Evolutionary conservation across 345 rosid species (phyloP), one percentile per base, ranked within the genome.

Genomic region (Arabis alpina): DNA sequence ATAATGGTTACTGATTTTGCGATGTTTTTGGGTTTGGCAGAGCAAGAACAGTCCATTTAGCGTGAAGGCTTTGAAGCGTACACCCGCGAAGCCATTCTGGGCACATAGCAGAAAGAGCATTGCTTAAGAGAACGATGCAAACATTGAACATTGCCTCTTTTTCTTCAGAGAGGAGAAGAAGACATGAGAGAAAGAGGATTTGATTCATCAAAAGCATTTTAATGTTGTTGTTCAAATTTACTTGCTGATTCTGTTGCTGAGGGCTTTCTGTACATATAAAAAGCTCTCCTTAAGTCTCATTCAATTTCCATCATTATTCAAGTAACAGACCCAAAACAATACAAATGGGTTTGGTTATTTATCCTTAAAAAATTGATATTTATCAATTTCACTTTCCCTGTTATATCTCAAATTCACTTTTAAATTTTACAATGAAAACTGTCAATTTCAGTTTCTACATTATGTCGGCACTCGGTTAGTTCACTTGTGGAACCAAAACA

Each of bases 21-120:
- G 53, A 11, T 55, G 52, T 41, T 76, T 49, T 23, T 8, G 8
- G 30, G 13, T 72, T 75, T 56, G 11, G 73, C 92, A 91, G 99
- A 87, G 97, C 86, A 91, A 88, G 90, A 71, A 79, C 80, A 94
- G 80, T 51, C 96, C 98, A 0, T 24, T 94, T 39, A 82, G 80
- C 30, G 86, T 94, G 40, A 85, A 88, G 85, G 97, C 97, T 16
- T 37, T 84, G 44, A 84, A 68, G 84, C 89, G 98, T 44, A 88
- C 84, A 36, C 91, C 87, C 1, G 96, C 99, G 1, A 84, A 70
- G 6, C 92, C 92, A 12, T 77, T 82, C 66, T 87, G 91, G 91
- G 87, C 84, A 14, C 76, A 67, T 16, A 85, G 87, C 66, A 81
- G 65, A 59, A 85, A 60, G 76, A 62, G 57, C 84, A 81, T 60